Base-by-base conservation (phyloP, 2,329 filamentous ascomycete species). In the Alternaria tenuissima region DNA sequence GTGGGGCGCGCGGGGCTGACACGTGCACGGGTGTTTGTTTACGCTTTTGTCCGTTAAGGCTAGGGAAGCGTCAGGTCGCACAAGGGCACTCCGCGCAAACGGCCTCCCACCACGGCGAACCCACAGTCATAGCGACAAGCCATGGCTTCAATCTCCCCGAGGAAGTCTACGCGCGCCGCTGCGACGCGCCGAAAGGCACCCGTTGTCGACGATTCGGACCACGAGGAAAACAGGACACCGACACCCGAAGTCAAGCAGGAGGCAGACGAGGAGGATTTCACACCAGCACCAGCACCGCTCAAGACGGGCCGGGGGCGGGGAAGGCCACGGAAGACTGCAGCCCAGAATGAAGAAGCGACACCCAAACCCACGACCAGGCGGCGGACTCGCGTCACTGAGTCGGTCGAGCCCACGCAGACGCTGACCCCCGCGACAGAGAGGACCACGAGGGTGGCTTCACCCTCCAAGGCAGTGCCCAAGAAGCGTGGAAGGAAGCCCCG, bases 231-330 rank as follows among this genome's bases (percentile, higher is more conserved):
- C 65, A 83, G 87, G 55, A 79, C 84, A 39, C 82, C 86, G 69
- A 82, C 85, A 63, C 67, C 68, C 16, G 64, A 71, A 39, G 83
- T 87, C 71, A 84, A 86, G 61, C 82, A 87, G 34, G 83, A 87
- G 16, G 84, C 90, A 28, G 91, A 91, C 65, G 90, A 94, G 48
- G 92, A 94, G 51, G 92, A 96, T 51, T 95, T 93, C 72, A 91
- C 90, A 44, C 86, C 90, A 2, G 90, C 90, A 48, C 86, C 90
- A 1, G 34, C 34, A 48, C 86, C 90, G 1, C 82, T 86, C 56
- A 85, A 85, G 60, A 83, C 81, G 47, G 86, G 83, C 32, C 82
- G 52, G 83, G 73, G 85, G 65, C 86, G 89, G 62, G 83, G 86
- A 54, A 83, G 86, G n/a, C 81, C 86, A 64, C 81, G 84, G 43